Conservation (phyloP, 176 grass and related monocot species). For the Raddia distichophylla region DNA sequence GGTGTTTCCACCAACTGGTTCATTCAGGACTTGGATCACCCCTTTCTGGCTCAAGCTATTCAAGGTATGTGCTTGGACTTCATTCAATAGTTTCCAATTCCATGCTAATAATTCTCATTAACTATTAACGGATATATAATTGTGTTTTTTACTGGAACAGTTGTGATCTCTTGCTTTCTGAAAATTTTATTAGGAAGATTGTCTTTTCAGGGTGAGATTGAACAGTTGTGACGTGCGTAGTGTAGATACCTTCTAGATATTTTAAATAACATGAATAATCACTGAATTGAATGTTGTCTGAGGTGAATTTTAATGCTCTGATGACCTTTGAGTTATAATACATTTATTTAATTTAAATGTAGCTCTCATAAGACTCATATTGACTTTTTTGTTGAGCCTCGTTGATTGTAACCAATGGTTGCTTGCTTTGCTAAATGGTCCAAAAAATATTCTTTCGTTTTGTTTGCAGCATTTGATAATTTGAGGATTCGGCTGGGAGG, state of each 20-base stretch:
- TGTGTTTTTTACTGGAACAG: too few species aligned
- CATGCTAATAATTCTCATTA: too few species aligned
- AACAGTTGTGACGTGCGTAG: background rate
- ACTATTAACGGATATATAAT: too few species aligned
- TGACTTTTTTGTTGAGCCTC: background rate
- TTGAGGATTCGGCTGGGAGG: conserved; percentile 83
- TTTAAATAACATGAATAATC: background rate
- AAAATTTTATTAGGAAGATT: too few species aligned
- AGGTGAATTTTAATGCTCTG: background rate
- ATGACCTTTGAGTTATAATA: background rate
- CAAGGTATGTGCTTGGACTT: conserved; percentile 57
- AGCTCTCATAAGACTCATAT: background rate
- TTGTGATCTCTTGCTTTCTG: too few species aligned
- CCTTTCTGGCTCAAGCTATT: conserved; percentile 79
- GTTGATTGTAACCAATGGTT: background rate
- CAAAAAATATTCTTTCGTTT: conserved; percentile 10
- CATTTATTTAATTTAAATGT: background rate
- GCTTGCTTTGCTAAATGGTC: conserved; percentile 24
- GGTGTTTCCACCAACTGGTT: background rate
- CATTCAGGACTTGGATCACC: conserved; percentile 83
- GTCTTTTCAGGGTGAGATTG: background rate
- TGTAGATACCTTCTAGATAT: background rate
- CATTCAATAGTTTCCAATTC: background rate
- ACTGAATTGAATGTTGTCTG: background rate
- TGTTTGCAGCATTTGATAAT: conserved; percentile 57